Percentiles rank a stretch among this genome's conserved stretches.
phyloP scores from a whole-genome alignment of 2,329 filamentous ascomycete species.

The Dothideomycetes sp. region DNA sequence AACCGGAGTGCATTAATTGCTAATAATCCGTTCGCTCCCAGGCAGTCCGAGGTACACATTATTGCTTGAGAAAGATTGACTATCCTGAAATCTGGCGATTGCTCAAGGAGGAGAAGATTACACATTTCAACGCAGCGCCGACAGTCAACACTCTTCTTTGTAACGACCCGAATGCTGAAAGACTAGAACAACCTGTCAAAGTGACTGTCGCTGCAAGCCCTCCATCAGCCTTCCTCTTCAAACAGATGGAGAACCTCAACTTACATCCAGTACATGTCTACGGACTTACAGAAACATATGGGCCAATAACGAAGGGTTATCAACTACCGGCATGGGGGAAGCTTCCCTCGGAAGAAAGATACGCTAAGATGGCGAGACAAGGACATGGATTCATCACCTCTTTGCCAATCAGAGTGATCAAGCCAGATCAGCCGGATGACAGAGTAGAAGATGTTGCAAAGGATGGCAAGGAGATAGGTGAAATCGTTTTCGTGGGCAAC shows the following conservation, averaged over 20 bases:
- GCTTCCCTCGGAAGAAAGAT: slow-evolving; percentile 66
- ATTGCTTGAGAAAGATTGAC: slow-evolving; percentile 89
- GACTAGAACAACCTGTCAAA: slow-evolving; percentile 56
- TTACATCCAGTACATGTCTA: slow-evolving; percentile 89
- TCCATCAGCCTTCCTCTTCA: slow-evolving; percentile 80
- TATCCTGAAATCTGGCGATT: slow-evolving; percentile 88
- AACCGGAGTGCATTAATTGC: too few species aligned
- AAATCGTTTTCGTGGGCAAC: slow-evolving; percentile 82
- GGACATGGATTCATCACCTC: slow-evolving; percentile 85
- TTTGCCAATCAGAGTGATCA: slow-evolving; percentile 72
- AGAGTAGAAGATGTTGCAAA: slow-evolving; percentile 57
- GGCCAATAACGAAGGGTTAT: slow-evolving; percentile 91
- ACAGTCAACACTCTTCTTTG: slow-evolving; percentile 94
- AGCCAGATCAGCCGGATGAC: slow-evolving; percentile 58
- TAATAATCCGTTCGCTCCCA: too few species aligned
- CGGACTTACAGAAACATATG: slow-evolving; percentile 80
- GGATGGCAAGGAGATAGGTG: slow-evolving; percentile 67
- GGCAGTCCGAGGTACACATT: slow-evolving; percentile 89
- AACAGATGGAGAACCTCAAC: slow-evolving; percentile 84
- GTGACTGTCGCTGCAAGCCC: slow-evolving; percentile 92
- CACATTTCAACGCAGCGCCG: slow-evolving; percentile 91
- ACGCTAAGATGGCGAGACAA: slow-evolving; percentile 83
- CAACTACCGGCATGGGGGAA: slow-evolving; percentile 75
- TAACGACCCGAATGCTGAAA: slow-evolving; percentile 63
- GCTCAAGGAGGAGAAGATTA: slow-evolving; percentile 76